Percentiles rank a stretch among this genome's conserved stretches.
Conservation (phyloP, 768 basidiomycete species). For the Kondoa malvinella region DNA sequence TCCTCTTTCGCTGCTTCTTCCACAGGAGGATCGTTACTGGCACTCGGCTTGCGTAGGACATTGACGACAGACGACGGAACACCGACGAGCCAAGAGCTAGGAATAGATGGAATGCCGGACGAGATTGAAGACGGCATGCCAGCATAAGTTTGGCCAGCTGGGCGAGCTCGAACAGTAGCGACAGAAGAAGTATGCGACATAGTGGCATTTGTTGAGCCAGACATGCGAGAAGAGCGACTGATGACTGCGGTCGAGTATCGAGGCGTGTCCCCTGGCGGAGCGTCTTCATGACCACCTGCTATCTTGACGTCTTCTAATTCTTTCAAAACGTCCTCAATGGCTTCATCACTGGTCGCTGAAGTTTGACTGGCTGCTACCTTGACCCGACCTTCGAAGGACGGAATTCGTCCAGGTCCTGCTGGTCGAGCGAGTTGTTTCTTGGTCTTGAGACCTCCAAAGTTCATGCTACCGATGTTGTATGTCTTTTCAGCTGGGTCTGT, state of each 20-base stretch:
- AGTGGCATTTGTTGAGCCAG: not conserved
- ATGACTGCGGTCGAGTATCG: conserved; percentile 1
- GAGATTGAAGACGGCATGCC: conserved; percentile 8
- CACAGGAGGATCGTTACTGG: too few relatives aligned
- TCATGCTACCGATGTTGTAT: conserved; percentile 23
- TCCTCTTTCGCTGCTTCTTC: too few relatives aligned
- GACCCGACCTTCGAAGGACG: conserved; percentile 18
- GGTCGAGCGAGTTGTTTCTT: conserved; percentile 14
- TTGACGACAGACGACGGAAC: not conserved
- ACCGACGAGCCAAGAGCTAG: conserved; percentile 15
- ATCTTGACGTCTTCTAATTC: conserved; percentile 11
- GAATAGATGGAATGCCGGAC: conserved; percentile 10
- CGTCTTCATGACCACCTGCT: conserved; percentile 1
- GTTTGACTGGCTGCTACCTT: conserved; percentile 8
- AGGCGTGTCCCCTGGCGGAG: not conserved
- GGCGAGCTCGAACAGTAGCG: conserved; percentile 12
- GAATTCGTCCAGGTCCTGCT: conserved; percentile 12
- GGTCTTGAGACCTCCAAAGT: conserved; percentile 18
- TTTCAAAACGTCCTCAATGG: conserved; percentile 13
- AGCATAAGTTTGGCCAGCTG: conserved; percentile 9
- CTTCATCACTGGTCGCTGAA: conserved; percentile 12
- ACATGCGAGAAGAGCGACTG: conserved; percentile 8
- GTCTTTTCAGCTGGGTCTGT: conserved; percentile 1
- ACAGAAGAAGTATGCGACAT: conserved; percentile 9
- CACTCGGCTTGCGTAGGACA: too few relatives aligned